Conservation (phyloP, 2,329 filamentous ascomycete genomes). For the Diaporthe longicolla region DNA sequence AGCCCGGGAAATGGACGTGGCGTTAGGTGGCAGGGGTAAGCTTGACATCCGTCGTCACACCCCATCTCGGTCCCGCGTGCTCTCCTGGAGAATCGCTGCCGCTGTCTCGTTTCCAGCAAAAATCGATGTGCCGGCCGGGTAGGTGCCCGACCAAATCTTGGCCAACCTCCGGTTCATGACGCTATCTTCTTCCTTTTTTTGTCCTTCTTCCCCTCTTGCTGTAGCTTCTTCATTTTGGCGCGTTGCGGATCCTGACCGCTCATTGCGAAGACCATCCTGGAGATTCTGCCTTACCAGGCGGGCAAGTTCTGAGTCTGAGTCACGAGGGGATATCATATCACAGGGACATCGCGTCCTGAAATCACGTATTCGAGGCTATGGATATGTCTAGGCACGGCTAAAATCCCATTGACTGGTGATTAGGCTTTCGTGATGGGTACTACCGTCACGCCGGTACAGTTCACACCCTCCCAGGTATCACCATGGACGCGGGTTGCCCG, state of each 20-base stretch:
- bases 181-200: background rate
- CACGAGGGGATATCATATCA: background rate
- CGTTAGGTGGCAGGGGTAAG: conserved; percentile 37
- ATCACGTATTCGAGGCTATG: conserved; percentile 15
- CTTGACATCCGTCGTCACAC: conserved; percentile 27
- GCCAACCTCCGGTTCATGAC: background rate
- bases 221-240: background rate
- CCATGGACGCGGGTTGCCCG: conserved; percentile 19
- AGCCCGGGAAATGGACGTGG: conserved; percentile 38
- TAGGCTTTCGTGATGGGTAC: conserved; percentile 18
- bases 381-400: conserved; percentile 18
- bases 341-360: conserved; percentile 16
- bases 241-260: conserved; percentile 20
- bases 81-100: background rate
- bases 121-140: conserved; percentile 30
- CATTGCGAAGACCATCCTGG: background rate
- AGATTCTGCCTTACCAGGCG: conserved; percentile 10
- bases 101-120: background rate
- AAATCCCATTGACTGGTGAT: background rate
- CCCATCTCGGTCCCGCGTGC: background rate
- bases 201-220: background rate
- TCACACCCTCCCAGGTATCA: conserved; percentile 9
- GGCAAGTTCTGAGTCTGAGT: conserved; percentile 17
- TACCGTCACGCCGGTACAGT: conserved; percentile 29
- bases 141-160: conserved; percentile 18